Conservation (phyloP, 495 filamentous ascomycete genomes). For the Aspergillus wentii region DNA sequence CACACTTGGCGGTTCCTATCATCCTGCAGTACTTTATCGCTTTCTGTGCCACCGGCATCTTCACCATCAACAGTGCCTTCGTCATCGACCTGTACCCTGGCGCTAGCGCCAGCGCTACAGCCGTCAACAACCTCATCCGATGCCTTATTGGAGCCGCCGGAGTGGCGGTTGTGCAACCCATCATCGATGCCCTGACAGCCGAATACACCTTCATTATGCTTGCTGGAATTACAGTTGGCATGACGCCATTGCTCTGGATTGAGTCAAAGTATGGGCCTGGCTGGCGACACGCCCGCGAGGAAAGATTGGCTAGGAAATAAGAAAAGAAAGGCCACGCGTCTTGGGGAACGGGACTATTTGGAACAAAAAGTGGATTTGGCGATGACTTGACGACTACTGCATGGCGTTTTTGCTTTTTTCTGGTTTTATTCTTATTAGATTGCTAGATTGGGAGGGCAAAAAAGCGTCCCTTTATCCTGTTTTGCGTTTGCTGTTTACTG, state of each 20-base stretch:
- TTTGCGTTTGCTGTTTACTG: too few relatives aligned
- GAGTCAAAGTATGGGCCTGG: slow-evolving; percentile 41
- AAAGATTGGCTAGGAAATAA: too few relatives aligned
- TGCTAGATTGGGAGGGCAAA: too few relatives aligned
- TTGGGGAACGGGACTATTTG: too few relatives aligned
- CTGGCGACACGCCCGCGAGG: slow-evolving; percentile 33
- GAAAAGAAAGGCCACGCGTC: too few relatives aligned
- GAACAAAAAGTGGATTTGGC: too few relatives aligned
- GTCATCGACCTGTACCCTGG: slow-evolving; percentile 63
- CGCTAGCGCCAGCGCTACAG: slow-evolving; percentile 59
- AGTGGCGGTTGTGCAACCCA: slow-evolving; percentile 56
- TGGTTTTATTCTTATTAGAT: too few relatives aligned
- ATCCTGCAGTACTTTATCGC: slow-evolving; percentile 52
- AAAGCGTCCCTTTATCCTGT: too few relatives aligned
- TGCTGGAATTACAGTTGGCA: slow-evolving; percentile 35
- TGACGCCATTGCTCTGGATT: slow-evolving; percentile 29
- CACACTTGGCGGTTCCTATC: slow-evolving; percentile 48
- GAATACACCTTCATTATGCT: slow-evolving; percentile 61
- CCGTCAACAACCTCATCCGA: slow-evolving; percentile 66
- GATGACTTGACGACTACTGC: too few relatives aligned
- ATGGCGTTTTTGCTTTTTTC: too few relatives aligned
- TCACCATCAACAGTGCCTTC: slow-evolving; percentile 55
- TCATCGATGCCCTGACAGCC: slow-evolving; percentile 55
- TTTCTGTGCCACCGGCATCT: slow-evolving; percentile 36
- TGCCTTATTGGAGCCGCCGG: slow-evolving; percentile 64